Evolutionary conservation across 106 monocot species (phyloP), one percentile per base, ranked within the genome.

Genomic region (Apostasia shenzhenica): DNA sequence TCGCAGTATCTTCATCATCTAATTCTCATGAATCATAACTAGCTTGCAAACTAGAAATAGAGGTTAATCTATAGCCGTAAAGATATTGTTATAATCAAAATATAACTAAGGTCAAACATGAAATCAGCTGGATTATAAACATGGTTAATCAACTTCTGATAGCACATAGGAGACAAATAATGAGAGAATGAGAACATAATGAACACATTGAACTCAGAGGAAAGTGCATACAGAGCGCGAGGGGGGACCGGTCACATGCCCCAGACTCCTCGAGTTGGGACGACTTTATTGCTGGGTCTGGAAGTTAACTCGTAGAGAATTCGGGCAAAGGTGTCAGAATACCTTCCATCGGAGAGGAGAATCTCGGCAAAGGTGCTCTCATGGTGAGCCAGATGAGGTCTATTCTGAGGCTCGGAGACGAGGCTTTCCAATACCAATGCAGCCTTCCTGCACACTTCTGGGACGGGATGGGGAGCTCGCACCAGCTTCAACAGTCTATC

Each of bases 401-500:
- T 78, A 70, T 99, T 99, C 70, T 92, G 97, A 50, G 99, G 92
- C 65, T 99, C 99, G 1, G 90, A 83, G n/a, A 84, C 99, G 50
- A 93, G 74, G 72, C 81, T 93, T 78, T 99, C 90, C 70, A 99
- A 67, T 40, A 99, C 76, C 89, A 90, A 81, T 3, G 87, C 85
- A 2, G 83, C 85, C 70, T 93, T 99, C 70, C 90, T 81, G 56
- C 97, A 92, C 2, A 99, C 85, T 66, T 99, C 99, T 2, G 93
- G 92, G 11, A 99, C 93, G 0, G 90, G 87, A 62, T 99, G 99
- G 8, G 90, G 93, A 9, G 81, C 61, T 70, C 53, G 93, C 8
- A 99, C 80, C 37, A 99, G 45, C 82, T 85, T 93, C 54, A 99
- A 41, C 52, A 99, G 81, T 69, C 99, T 85, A 66, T 99, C 99